These are phyloP conservation scores for Mucor plumbeus DNA, from an alignment of 371 early-diverging fungal genomes.

Conservation along the genomic window DNA sequence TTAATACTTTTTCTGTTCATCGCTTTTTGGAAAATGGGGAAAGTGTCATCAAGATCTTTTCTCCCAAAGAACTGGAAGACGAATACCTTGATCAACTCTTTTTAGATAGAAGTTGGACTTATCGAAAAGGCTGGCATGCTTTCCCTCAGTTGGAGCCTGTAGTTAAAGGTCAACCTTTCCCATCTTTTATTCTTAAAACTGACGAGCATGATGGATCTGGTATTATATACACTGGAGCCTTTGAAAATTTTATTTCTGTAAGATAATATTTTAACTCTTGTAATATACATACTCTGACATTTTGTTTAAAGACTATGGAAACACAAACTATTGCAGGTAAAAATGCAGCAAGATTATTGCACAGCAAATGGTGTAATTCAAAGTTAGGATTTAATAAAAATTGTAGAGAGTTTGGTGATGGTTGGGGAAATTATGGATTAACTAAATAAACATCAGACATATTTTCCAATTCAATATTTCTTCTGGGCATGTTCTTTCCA, in stretches of 20 bases:
- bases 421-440: constrained; percentile 44
- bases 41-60: constrained; percentile 67
- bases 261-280: constrained; percentile 10
- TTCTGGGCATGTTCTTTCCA: constrained; percentile 52
- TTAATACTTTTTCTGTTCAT: constrained; percentile 57
- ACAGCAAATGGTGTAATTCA: constrained; percentile 51
- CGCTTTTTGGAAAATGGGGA: constrained; percentile 51
- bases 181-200: constrained; percentile 32
- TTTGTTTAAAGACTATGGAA: constrained; percentile 64
- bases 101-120: constrained; percentile 56
- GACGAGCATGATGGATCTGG: constrained; percentile 40
- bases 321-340: constrained; percentile 65
- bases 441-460: constrained; percentile 63
- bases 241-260: constrained; percentile 68
- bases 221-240: constrained; percentile 62
- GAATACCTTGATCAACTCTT: constrained; percentile 56
- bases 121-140: constrained; percentile 68
- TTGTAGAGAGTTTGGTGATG: constrained; percentile 45
- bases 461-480: constrained; percentile 49
- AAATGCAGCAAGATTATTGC: constrained; percentile 58
- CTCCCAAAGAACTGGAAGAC: constrained; percentile 38
- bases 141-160: constrained; percentile 65
- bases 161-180: constrained; percentile 17
- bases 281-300: neutral
- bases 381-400: constrained; percentile 8